Evolutionary conservation across 805 yeast species (phyloP).

Genomic region (Cyberlindnera bimundalis): DNA sequence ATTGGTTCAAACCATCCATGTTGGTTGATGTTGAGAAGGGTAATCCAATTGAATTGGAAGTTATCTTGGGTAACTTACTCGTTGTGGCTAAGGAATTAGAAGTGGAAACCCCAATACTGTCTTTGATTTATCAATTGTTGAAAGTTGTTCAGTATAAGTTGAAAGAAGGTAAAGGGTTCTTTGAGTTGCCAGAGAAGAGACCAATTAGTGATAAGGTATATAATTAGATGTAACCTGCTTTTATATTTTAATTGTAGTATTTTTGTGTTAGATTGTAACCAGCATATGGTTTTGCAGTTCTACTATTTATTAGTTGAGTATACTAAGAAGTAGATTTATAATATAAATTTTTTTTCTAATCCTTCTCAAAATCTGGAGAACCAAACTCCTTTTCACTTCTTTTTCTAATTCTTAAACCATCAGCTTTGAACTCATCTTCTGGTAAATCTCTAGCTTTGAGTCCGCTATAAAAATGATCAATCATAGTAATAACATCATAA

Average conservation of each 20-base stretch:
- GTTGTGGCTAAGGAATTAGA: slow-evolving; percentile 45
- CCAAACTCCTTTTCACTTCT: slow-evolving; percentile 28
- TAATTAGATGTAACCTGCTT: too few relatives aligned
- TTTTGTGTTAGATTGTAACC: too few relatives aligned
- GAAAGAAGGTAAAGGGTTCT: slow-evolving; percentile 51
- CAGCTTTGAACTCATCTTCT: slow-evolving; percentile 22
- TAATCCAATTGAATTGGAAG: slow-evolving; percentile 68
- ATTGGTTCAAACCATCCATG: slow-evolving; percentile 69
- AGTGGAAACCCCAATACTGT: slow-evolving; percentile 55
- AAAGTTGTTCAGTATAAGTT: slow-evolving; percentile 59
- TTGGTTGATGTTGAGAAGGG: slow-evolving; percentile 63
- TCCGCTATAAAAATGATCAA: slow-evolving; percentile 32
- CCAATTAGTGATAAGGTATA: slow-evolving; percentile 25
- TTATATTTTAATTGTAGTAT: too few relatives aligned
- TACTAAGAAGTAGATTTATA: too few relatives aligned
- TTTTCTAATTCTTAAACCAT: slow-evolving; percentile 24
- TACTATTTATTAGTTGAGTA: too few relatives aligned
- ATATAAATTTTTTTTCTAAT: neutral
- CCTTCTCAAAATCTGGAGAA: neutral
- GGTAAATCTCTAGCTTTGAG: slow-evolving; percentile 21
- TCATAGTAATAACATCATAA: slow-evolving; percentile 32
- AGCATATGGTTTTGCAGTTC: too few relatives aligned
- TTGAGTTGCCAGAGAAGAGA: slow-evolving; percentile 41
- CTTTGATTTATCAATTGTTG: slow-evolving; percentile 55
- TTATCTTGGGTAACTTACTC: slow-evolving; percentile 64